Evolutionary conservation across 805 yeast species (phyloP), one percentile per base, ranked within the genome.

Genomic region (Candida oleophila): DNA sequence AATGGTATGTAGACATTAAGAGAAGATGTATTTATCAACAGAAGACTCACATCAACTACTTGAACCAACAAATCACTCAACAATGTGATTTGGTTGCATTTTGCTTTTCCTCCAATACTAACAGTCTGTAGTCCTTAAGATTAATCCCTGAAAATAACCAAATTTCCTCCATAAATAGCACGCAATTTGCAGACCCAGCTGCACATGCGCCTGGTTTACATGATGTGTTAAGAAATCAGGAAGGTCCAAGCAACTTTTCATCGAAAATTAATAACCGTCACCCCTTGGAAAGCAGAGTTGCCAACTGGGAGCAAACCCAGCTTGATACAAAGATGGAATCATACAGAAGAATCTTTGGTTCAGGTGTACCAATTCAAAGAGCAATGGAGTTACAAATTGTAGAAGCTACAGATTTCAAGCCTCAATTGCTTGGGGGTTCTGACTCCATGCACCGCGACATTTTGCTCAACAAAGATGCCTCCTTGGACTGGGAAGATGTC

Each of bases 401-500:
- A 2, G 80, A 81, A 40, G 72, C 76, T 42, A 80, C 87, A 12
- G 89, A 87, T 49, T 83, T 82, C 64, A 81, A 75, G 50, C 96
- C 96, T 4, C 60, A 68, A 28, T 64, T 76, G 3, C 66, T 83
- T 41, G 89, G 89, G 12, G 85, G 82, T 4, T 56, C 80, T 4
- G 69, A 76, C 39, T 73, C 78, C 48, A 48, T 89, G 49, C 96
- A 89, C 60, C 77, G 74, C 49, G 96, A 91, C 60, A 87, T 94
- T 44, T 74, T 94, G 48, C 63, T 81, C 60, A 88, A 88, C 69
- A 84, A 80, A 59, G 98, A 94, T 49, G 67, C 83, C 18, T 66
- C 81, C 14, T 70, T 92, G 37, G 97, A 89, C 57, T 92, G 98
- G 97, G 98, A 94, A 59, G 98, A 94, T 59, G 77, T 92, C 18